Conservation (phyloP, 129 eudicot species). For the Pseudognaphalium luteoalbum region DNA sequence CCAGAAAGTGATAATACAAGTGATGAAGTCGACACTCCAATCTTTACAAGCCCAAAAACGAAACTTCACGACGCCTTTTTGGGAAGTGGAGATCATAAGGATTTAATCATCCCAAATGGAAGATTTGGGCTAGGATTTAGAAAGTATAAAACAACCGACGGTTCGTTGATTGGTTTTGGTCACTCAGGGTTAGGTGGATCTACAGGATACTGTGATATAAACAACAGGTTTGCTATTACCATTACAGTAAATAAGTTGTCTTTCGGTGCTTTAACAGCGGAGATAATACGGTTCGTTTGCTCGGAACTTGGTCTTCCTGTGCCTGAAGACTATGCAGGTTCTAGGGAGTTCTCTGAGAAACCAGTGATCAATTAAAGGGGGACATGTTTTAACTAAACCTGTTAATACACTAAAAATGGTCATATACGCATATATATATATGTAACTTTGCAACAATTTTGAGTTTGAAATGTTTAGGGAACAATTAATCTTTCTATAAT, state of each 20-base stretch:
- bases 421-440: neutral
- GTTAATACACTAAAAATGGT: conserved; percentile 12
- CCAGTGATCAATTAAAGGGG: conserved; percentile 60
- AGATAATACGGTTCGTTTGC: conserved; percentile 72
- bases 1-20: conserved; percentile 33
- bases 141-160: conserved; percentile 57
- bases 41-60: conserved; percentile 48
- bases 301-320: conserved; percentile 74
- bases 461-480: conserved; percentile 17
- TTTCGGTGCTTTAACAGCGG: conserved; percentile 66
- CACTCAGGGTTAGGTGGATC: conserved; percentile 97
- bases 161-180: conserved; percentile 74
- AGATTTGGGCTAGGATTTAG: conserved; percentile 83
- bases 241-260: conserved; percentile 82
- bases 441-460: conserved; percentile 22
- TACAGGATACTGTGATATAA: conserved; percentile 70
- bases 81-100: conserved; percentile 78
- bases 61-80: conserved; percentile 78
- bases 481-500: neutral
- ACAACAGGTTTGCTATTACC: conserved; percentile 74
- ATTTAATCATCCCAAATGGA: conserved; percentile 54
- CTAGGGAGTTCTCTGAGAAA: conserved; percentile 29
- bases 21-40: conserved; percentile 21
- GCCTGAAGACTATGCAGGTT: conserved; percentile 56
- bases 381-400: conserved; percentile 9